Percentiles rank a stretch among this genome's conserved stretches.
phyloP scores from a whole-genome alignment of 441 rosid genomes.

The Rhodomyrtus psidioides region DNA sequence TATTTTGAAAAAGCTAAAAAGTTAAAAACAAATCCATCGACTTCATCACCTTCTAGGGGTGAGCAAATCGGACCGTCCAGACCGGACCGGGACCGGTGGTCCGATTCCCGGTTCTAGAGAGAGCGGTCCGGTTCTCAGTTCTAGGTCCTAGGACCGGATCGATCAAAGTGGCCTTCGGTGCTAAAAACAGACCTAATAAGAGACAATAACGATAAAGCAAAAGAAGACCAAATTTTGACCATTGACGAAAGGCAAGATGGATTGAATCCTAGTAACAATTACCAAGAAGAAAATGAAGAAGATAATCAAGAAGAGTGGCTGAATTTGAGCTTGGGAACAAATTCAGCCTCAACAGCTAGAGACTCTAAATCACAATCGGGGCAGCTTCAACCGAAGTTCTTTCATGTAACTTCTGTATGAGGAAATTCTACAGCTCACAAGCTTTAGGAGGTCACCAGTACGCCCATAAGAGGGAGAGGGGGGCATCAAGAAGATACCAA shows the following conservation, averaged over 20 bases:
- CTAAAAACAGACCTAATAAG: too few species aligned
- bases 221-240: slow-evolving; percentile 21
- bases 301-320: slow-evolving; percentile 47
- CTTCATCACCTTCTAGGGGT: too few species aligned
- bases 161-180: too few species aligned
- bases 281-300: slow-evolving; percentile 16
- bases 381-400: slow-evolving; percentile 36
- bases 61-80: too few species aligned
- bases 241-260: slow-evolving; percentile 12
- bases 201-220: too few species aligned
- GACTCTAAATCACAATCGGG: slow-evolving; percentile 24
- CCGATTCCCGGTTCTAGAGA: too few species aligned
- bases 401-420: slow-evolving; percentile 69
- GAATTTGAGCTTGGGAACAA: slow-evolving; percentile 47
- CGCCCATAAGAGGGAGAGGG: slow-evolving; percentile 78
- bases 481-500: slow-evolving; percentile 55
- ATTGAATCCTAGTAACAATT: slow-evolving; percentile 5
- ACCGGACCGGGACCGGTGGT: too few species aligned
- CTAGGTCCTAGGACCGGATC: too few species aligned
- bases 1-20: too few species aligned
- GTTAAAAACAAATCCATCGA: too few species aligned
- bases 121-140: too few species aligned
- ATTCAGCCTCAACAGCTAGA: slow-evolving; percentile 25
- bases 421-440: slow-evolving; percentile 72
- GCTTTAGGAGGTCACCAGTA: slow-evolving; percentile 84